Percentiles rank a stretch among this genome's conserved stretches.
Conservation (phyloP, 257 asterid species). For the Salvia miltiorrhiza region DNA sequence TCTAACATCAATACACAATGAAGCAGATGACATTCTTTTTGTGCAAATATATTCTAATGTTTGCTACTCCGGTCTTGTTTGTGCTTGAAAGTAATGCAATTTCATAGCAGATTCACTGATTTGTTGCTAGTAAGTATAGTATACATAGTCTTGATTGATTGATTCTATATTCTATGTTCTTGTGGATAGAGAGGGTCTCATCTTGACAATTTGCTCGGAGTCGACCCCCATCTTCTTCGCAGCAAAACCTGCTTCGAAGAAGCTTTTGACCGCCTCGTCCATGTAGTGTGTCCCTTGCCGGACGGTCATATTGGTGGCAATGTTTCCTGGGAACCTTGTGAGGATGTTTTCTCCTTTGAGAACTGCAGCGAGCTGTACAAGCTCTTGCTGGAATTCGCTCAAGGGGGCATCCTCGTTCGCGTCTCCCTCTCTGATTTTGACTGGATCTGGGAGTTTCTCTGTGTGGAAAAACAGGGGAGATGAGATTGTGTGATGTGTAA, state of each 20-base stretch:
- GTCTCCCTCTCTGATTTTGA: slow-evolving; percentile 50
- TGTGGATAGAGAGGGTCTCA: slow-evolving; percentile 82
- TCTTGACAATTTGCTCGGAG: slow-evolving; percentile 56
- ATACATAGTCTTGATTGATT: background rate
- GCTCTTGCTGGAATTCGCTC: slow-evolving; percentile 80
- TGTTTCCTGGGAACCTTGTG: slow-evolving; percentile 38
- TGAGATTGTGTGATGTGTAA: no score
- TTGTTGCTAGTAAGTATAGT: background rate
- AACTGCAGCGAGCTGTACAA: slow-evolving; percentile 78
- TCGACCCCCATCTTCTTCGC: slow-evolving; percentile 63
- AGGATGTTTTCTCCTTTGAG: slow-evolving; percentile 69
- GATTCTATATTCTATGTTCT: slow-evolving; percentile 25
- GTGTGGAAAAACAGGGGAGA: background rate
- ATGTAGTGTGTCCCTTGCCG: slow-evolving; percentile 62
- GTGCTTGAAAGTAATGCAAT: background rate
- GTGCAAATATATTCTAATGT: slow-evolving; percentile 23
- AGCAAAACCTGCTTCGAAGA: slow-evolving; percentile 67
- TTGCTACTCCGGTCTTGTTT: background rate
- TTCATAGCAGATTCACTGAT: background rate
- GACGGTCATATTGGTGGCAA: slow-evolving; percentile 64
- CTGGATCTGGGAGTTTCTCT: slow-evolving; percentile 62
- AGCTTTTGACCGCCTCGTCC: slow-evolving; percentile 56
- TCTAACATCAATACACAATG: slow-evolving; percentile 18
- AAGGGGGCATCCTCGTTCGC: slow-evolving; percentile 69
- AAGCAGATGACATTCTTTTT: slow-evolving; percentile 17